These are phyloP conservation scores for Blastomyces percursus DNA, from an alignment of 2,329 filamentous ascomycete species.

Conservation along the genomic window DNA sequence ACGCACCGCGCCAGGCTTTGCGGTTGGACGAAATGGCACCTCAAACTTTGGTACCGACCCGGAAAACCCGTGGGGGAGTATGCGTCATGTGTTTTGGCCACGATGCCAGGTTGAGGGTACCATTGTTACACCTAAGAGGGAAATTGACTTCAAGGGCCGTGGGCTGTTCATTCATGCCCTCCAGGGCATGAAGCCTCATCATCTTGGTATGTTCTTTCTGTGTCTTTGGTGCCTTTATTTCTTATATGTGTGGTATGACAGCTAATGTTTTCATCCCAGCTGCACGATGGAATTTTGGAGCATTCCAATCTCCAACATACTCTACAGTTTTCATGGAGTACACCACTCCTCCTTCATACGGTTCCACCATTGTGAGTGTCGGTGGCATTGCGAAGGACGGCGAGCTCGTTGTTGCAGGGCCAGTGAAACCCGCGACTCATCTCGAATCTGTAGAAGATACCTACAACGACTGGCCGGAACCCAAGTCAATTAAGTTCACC, in stretches of 20 bases:
- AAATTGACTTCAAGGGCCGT: slow-evolving; percentile 68
- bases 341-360: slow-evolving; percentile 87
- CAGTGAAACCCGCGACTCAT: slow-evolving; percentile 56
- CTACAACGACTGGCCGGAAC: slow-evolving; percentile 82
- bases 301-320: slow-evolving; percentile 79
- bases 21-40: slow-evolving; percentile 72
- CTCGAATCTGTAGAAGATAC: slow-evolving; percentile 57
- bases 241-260: not conserved
- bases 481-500: slow-evolving; percentile 58
- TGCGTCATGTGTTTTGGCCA: slow-evolving; percentile 93
- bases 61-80: slow-evolving; percentile 75
- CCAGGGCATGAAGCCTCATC: slow-evolving; percentile 98
- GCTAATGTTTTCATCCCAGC: slow-evolving; percentile 37
- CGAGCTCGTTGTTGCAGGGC: slow-evolving; percentile 64
- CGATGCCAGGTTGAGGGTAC: slow-evolving; percentile 70
- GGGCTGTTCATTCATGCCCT: slow-evolving; percentile 74
- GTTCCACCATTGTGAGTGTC: slow-evolving; percentile 69
- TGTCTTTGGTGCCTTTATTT: not conserved
- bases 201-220: slow-evolving; percentile 51
- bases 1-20: slow-evolving; percentile 66
- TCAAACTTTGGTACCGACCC: slow-evolving; percentile 80
- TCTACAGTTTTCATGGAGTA: slow-evolving; percentile 94
- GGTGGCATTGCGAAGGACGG: slow-evolving; percentile 72
- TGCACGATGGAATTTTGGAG: slow-evolving; percentile 81
- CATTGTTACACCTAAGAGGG: slow-evolving; percentile 70